Conservation (phyloP, 768 basidiomycete species). For the Suillus tomentosus region DNA sequence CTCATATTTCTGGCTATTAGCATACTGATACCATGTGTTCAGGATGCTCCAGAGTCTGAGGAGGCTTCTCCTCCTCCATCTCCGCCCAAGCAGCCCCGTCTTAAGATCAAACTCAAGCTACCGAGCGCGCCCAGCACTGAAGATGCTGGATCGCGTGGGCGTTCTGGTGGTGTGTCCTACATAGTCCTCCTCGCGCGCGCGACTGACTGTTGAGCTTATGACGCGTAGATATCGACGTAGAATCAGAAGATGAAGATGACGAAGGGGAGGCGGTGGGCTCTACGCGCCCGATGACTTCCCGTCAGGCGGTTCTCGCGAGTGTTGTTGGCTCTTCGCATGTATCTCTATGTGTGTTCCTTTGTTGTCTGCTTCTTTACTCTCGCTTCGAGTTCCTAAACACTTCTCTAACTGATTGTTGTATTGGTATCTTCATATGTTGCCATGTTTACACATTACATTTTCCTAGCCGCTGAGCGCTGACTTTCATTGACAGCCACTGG, state of each 20-base stretch:
- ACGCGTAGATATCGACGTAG: constrained; percentile 39
- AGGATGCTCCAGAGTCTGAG: constrained; percentile 38
- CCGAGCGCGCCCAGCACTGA: constrained; percentile 40
- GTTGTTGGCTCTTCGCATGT: constrained; percentile 72
- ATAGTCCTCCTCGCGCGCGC: not conserved
- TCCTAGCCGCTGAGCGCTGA: not conserved
- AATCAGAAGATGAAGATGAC: constrained; percentile 44
- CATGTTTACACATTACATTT: not conserved
- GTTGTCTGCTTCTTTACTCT: not conserved
- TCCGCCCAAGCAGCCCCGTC: constrained; percentile 40
- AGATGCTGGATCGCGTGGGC: constrained; percentile 32
- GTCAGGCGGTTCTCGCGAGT: constrained; percentile 73
- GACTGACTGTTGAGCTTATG: not conserved
- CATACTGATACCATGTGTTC: constrained; percentile 19
- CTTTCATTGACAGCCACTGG: not conserved
- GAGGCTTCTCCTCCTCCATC: constrained; percentile 36
- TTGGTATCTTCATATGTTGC: not conserved
- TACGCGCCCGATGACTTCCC: constrained; percentile 49
- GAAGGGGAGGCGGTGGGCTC: constrained; percentile 38
- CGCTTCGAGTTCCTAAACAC: not conserved
- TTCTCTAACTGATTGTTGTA: not conserved
- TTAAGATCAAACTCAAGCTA: constrained; percentile 66
- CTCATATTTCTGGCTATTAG: constrained; percentile 18
- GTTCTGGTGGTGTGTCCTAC: constrained; percentile 25
- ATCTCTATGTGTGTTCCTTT: constrained; percentile 47